Evolutionary conservation across 1,284 basidiomycete genomes (phyloP), one percentile per base, ranked within the genome.

Genomic region (Ceratobasidium papillatum): DNA sequence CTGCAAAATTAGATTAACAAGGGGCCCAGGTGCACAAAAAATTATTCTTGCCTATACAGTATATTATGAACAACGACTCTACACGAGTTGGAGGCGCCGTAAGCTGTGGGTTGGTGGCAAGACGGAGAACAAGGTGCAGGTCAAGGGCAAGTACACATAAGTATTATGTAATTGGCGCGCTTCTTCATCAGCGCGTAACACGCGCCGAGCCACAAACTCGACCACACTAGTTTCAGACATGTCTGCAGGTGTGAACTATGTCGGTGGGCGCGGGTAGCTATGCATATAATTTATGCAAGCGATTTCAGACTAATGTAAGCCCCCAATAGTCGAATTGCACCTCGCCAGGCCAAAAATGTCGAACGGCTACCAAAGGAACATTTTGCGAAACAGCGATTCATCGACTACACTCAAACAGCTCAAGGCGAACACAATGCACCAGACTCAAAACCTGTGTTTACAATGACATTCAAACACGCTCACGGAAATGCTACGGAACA

Each of bases 141-240:
- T 74, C 72, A 74, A 74, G 72, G 72, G 72, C 72, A 74, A 74
- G 47, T 12, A 74, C 59, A 62, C 61, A 64, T 74, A 74, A 74
- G 47, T 52, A 63, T 74, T 74, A 74, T 36, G 41, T 74, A 74
- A 74, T 22, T 34, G 38, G 36, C 22, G 72, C 72, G 71, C 56
- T 49, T 63, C 22, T 34, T 8, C 25, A 47, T 61, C 22, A n/a
- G 22, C 58, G 38, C n/a, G 58, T 61, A 38, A 61, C 22, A 54
- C 51, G 47, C 65, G 51, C 65, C 36, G 47, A 41, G 47, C 38
- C 49, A 63, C 63, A 65, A 65, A 65, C 63, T 19, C 25, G 14
- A 49, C 72, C 52, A 54, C 72, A 30, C 27, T 47, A 14, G 27
- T 49, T 54, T 25, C 30, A 27, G 41, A 72, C 58, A 64, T 74